phyloP scores from a whole-genome alignment of 177 flowering plant species.

The Vitis hybrid region DNA sequence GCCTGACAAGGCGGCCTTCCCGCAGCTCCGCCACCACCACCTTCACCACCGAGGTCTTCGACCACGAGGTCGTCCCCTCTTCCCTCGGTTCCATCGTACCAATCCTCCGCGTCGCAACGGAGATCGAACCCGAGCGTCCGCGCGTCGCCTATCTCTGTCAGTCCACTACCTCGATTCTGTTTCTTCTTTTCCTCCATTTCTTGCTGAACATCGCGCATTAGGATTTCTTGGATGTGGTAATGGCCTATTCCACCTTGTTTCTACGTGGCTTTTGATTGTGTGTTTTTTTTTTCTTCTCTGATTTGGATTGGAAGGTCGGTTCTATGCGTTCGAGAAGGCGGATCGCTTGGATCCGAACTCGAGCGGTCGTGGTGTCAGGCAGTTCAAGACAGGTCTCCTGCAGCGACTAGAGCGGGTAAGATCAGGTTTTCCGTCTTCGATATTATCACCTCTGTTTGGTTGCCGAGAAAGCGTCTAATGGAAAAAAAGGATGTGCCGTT shows the following conservation, averaged over 20 bases:
- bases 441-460: no score
- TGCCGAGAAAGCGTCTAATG: no score
- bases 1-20: conserved; percentile 72
- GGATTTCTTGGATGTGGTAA: not conserved
- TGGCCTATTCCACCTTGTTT: not conserved
- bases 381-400: conserved; percentile 74
- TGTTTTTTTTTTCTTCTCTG: conserved; percentile 6
- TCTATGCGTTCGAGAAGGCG: conserved; percentile 87
- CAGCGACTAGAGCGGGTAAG: conserved; percentile 79
- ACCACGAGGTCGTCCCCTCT: conserved; percentile 92
- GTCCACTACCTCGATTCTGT: conserved; percentile 3
- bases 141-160: conserved; percentile 92
- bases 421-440: no score
- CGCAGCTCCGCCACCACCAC: conserved; percentile 78
- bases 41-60: conserved; percentile 84
- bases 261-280: not conserved
- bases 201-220: not conserved
- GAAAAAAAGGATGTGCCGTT: no score
- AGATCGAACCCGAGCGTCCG: conserved; percentile 81
- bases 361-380: conserved; percentile 87
- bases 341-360: conserved; percentile 79
- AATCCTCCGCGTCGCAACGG: conserved; percentile 83
- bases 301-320: conserved; percentile 57
- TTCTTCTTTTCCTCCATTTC: not conserved
- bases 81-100: conserved; percentile 82